Conservation (phyloP, 495 filamentous ascomycete species). For the Pyronema omphalodes region DNA sequence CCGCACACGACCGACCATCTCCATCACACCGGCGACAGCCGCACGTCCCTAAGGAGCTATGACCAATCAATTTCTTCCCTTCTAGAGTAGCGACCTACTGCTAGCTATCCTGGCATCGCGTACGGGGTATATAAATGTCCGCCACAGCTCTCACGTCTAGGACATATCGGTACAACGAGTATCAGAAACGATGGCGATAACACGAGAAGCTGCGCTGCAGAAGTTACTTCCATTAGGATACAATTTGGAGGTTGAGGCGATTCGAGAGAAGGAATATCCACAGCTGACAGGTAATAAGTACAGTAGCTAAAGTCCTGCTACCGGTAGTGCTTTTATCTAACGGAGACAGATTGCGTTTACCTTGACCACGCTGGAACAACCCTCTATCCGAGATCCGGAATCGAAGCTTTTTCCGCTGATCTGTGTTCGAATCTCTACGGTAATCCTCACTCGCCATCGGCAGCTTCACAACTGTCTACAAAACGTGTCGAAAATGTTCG, state of each 20-base stretch:
- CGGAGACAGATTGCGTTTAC: conserved; percentile 50
- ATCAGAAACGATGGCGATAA: too few relatives aligned
- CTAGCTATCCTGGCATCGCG: too few relatives aligned
- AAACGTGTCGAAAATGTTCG: conserved; percentile 59
- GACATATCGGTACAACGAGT: too few relatives aligned
- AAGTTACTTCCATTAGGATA: conserved; percentile 28
- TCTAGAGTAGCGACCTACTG: too few relatives aligned
- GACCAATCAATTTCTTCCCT: too few relatives aligned
- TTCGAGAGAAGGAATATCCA: conserved; percentile 62
- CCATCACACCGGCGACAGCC: too few relatives aligned
- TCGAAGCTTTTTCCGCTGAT: conserved; percentile 56
- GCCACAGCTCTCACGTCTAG: too few relatives aligned
- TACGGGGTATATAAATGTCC: too few relatives aligned
- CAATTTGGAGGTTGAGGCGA: conserved; percentile 43
- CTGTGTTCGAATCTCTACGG: conserved; percentile 67
- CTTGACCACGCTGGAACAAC: conserved; percentile 90
- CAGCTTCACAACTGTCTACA: conserved; percentile 59
- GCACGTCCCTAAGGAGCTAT: too few relatives aligned
- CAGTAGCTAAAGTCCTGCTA: conserved; percentile 5
- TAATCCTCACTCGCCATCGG: conserved; percentile 78
- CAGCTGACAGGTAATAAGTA: conserved; percentile 50
- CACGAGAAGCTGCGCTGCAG: background rate
- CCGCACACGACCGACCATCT: too few relatives aligned
- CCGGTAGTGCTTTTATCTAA: background rate
- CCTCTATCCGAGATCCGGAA: conserved; percentile 57